Conservation (phyloP, 148 eudicot species). For the Fallopia convolvulus region DNA sequence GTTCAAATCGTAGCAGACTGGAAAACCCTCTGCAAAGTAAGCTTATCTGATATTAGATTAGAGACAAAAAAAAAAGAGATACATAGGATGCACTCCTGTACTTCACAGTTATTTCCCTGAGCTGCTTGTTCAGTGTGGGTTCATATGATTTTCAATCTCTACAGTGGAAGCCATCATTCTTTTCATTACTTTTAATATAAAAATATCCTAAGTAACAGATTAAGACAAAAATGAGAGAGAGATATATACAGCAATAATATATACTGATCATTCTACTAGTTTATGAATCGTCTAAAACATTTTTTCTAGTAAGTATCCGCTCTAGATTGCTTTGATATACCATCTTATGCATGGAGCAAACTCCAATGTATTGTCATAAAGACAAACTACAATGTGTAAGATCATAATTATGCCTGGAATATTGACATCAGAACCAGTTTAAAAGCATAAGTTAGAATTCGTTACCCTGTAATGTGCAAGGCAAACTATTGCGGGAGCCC, state of each 20-base stretch:
- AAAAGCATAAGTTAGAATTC: constrained; percentile 5
- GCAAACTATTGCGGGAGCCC: constrained; percentile 7
- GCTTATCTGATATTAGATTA: background rate
- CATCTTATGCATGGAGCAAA: background rate
- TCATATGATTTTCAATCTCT: background rate
- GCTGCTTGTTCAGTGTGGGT: background rate
- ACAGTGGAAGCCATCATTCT: background rate
- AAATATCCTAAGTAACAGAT: background rate
- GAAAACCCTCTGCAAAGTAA: constrained; percentile 29
- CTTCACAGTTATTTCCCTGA: background rate
- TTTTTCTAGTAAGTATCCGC: background rate
- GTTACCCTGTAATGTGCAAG: constrained; percentile 18
- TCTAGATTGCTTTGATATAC: background rate
- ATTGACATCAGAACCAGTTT: background rate
- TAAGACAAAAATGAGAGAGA: background rate
- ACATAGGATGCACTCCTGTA: background rate
- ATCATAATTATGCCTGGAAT: background rate
- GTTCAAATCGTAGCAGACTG: constrained; percentile 21
- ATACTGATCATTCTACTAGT: background rate
- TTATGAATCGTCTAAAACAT: background rate
- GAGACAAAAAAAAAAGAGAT: background rate
- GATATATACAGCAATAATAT: background rate
- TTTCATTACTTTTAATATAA: background rate
- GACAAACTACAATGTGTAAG: background rate
- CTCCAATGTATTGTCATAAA: background rate